These are phyloP conservation scores for Apostasia ramifera DNA, from an alignment of 106 monocot species.

Conservation along the genomic window DNA sequence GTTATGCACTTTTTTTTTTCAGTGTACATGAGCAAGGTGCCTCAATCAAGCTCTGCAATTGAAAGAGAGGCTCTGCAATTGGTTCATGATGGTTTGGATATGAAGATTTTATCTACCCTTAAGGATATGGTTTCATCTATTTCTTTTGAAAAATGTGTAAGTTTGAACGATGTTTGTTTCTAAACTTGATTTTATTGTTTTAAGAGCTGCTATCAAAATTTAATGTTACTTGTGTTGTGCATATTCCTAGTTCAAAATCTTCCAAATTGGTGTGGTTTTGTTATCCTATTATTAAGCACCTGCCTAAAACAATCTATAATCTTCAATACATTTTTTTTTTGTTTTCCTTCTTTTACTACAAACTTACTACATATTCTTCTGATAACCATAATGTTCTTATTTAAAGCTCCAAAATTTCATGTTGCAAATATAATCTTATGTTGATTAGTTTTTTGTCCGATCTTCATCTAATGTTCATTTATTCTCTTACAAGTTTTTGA, in stretches of 20 bases:
- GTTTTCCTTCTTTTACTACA: too few species aligned
- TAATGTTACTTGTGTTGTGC: neutral
- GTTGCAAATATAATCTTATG: too few species aligned
- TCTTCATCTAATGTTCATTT: too few species aligned
- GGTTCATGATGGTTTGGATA: constrained; percentile 66
- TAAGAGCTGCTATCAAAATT: constrained; percentile 3
- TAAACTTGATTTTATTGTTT: neutral
- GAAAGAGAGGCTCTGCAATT: constrained; percentile 41
- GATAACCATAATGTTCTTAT: too few species aligned
- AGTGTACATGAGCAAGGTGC: constrained; percentile 33
- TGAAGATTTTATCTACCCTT: constrained; percentile 39
- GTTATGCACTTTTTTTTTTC: constrained; percentile 15
- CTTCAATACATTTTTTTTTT: too few species aligned
- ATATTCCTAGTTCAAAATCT: neutral
- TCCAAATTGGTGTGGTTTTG: neutral
- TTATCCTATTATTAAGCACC: neutral
- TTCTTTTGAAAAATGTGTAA: constrained; percentile 57
- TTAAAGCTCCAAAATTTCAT: too few species aligned
- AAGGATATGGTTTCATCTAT: constrained; percentile 36
- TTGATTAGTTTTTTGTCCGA: too few species aligned
- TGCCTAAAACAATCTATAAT: neutral
- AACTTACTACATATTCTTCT: too few species aligned
- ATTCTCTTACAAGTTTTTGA: too few species aligned
- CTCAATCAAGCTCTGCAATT: constrained; percentile 21
- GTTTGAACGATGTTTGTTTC: constrained; percentile 1